These are phyloP conservation scores for Peziza echinospora DNA, from an alignment of 495 filamentous ascomycete genomes.

Conservation along the genomic window DNA sequence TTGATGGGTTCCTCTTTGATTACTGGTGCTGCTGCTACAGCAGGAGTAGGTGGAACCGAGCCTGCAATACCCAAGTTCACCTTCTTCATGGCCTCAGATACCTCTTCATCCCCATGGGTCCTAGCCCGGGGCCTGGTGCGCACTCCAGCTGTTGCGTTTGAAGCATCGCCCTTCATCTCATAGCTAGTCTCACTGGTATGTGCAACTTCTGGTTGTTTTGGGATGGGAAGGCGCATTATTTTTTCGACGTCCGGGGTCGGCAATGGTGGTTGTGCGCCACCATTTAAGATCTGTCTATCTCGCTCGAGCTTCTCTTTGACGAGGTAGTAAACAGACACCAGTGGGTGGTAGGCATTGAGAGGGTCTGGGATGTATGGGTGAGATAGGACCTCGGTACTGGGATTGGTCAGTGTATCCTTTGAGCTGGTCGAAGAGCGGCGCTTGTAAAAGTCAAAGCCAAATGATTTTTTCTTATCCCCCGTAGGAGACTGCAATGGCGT, in stretches of 20 bases:
- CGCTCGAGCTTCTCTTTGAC: slow-evolving; percentile 84
- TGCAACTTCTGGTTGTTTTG: slow-evolving; percentile 47
- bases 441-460: slow-evolving; percentile 93
- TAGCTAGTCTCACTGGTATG: slow-evolving; percentile 70
- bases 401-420: slow-evolving; percentile 67
- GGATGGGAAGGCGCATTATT: slow-evolving; percentile 9
- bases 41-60: slow-evolving; percentile 25
- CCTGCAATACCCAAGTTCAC: slow-evolving; percentile 33
- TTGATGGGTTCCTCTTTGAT: slow-evolving; percentile 41
- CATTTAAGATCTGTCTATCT: slow-evolving; percentile 28
- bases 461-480: slow-evolving; percentile 62
- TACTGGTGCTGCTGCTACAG: slow-evolving; percentile 24
- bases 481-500: slow-evolving; percentile 38
- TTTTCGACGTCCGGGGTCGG: slow-evolving; percentile 13
- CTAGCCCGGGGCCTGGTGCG: slow-evolving; percentile 65
- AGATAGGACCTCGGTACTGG: slow-evolving; percentile 63
- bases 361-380: slow-evolving; percentile 55
- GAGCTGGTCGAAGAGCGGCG: slow-evolving; percentile 70
- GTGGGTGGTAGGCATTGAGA: slow-evolving; percentile 75
- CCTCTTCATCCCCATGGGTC: slow-evolving; percentile 90
- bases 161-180: slow-evolving; percentile 56
- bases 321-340: slow-evolving; percentile 88
- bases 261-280: slow-evolving; percentile 8
- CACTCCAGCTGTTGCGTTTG: slow-evolving; percentile 37
- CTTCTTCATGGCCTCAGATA: slow-evolving; percentile 53